Evolutionary conservation across 345 rosid species (phyloP).

Genomic region (Salix purpurea): DNA sequence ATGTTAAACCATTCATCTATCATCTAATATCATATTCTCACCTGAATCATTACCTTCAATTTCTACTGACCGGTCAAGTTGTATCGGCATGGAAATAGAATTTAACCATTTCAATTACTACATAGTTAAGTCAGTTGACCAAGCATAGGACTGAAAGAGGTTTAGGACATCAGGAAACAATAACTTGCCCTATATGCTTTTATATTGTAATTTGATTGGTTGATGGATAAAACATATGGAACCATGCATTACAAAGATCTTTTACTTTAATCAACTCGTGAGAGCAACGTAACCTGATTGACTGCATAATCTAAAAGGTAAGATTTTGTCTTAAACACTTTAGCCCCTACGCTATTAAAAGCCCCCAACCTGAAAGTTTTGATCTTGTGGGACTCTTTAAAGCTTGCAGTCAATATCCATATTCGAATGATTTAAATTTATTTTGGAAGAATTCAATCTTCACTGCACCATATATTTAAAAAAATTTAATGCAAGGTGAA

Average conservation of each 20-base stretch:
- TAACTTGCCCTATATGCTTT: background rate
- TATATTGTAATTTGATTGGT: background rate
- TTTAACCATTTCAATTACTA: background rate
- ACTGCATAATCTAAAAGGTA: background rate
- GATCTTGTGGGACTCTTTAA: background rate
- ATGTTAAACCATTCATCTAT: no score
- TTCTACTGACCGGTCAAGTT: no score
- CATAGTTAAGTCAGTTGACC: background rate
- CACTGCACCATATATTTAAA: background rate
- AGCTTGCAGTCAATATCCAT: background rate
- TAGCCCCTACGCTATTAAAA: background rate
- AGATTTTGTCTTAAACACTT: background rate
- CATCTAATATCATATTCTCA: no score
- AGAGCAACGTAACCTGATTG: background rate
- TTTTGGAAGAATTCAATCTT: background rate
- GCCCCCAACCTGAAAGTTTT: background rate
- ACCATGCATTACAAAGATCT: background rate
- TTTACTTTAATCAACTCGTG: background rate
- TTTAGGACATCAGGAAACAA: background rate
- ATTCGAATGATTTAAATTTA: background rate
- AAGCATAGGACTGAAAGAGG: background rate
- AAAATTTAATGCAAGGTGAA: background rate
- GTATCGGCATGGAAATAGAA: background rate
- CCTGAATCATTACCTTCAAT: no score
- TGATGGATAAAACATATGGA: background rate